phyloP scores from a whole-genome alignment of 129 eudicot genomes.

The Mikania micrantha region DNA sequence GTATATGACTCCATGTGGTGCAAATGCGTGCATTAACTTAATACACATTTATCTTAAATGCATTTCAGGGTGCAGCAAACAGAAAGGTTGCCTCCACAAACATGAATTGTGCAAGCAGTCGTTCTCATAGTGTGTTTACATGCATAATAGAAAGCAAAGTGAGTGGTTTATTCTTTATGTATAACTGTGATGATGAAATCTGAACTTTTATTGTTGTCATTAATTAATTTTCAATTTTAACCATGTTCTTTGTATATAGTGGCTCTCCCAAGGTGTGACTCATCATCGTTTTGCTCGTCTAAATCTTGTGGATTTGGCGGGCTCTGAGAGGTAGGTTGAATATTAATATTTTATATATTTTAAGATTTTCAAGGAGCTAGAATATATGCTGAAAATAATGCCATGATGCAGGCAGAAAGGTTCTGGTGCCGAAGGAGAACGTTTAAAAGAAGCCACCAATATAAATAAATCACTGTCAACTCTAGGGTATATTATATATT shows the following conservation, averaged over 20 bases:
- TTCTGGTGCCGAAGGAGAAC: slow-evolving; percentile 99
- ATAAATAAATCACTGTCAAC: slow-evolving; percentile 97
- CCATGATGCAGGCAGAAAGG: slow-evolving; percentile 76
- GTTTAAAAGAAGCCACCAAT: slow-evolving; percentile 95
- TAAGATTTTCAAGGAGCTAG: background rate
- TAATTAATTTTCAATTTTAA: background rate
- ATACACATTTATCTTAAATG: background rate
- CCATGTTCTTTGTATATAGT: slow-evolving; percentile 40
- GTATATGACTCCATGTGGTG: too few species aligned
- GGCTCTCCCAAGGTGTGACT: slow-evolving; percentile 96
- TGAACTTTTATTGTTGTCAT: background rate
- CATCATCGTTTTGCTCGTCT: slow-evolving; percentile 96
- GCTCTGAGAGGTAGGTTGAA: slow-evolving; percentile 98
- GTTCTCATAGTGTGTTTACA: slow-evolving; percentile 97
- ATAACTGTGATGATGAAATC: background rate
- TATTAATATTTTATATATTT: background rate
- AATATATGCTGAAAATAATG: slow-evolving; percentile 11
- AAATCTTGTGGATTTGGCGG: slow-evolving; percentile 97
- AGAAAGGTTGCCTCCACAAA: slow-evolving; percentile 98
- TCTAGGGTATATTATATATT: slow-evolving; percentile 52
- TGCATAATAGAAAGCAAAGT: slow-evolving; percentile 93
- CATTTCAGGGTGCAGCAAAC: slow-evolving; percentile 81
- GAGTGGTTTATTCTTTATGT: slow-evolving; percentile 19
- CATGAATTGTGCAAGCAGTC: slow-evolving; percentile 99
- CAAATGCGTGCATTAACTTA: too few species aligned